Conservation (phyloP, 2,329 filamentous ascomycete genomes). For the Mycosphaerelloides madeirae region DNA sequence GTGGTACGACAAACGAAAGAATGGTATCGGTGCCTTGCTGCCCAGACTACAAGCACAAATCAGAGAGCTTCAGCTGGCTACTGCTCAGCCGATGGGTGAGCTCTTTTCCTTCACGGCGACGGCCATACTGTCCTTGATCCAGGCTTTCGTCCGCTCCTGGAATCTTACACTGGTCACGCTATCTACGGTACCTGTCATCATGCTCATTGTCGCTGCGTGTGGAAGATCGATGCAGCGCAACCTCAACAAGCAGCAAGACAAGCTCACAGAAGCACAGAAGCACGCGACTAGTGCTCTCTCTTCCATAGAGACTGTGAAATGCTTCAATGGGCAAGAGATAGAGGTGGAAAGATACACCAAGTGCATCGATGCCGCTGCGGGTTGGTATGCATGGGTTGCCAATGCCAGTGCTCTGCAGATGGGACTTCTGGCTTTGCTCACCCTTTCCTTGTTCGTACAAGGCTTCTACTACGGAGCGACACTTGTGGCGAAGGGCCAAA, state of each 20-base stretch:
- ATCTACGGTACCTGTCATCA: slow-evolving; percentile 65
- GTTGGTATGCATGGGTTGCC: slow-evolving; percentile 63
- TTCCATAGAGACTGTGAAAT: slow-evolving; percentile 81
- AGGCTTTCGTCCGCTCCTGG: slow-evolving; percentile 80
- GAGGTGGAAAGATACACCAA: slow-evolving; percentile 63
- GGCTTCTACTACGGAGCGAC: slow-evolving; percentile 84
- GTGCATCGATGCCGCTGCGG: slow-evolving; percentile 55
- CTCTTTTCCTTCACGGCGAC: slow-evolving; percentile 61
- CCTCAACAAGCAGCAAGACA: slow-evolving; percentile 63
- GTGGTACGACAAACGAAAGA: slow-evolving; percentile 74
- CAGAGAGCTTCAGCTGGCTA: slow-evolving; percentile 73
- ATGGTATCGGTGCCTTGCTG: slow-evolving; percentile 68
- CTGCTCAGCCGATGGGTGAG: slow-evolving; percentile 73
- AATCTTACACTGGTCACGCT: slow-evolving; percentile 75
- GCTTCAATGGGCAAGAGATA: slow-evolving; percentile 68
- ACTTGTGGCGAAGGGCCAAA: slow-evolving; percentile 57
- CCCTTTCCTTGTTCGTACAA: slow-evolving; percentile 73
- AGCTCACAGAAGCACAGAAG: slow-evolving; percentile 67
- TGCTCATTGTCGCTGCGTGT: slow-evolving; percentile 55
- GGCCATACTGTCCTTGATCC: slow-evolving; percentile 58
- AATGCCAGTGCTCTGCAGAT: slow-evolving; percentile 66
- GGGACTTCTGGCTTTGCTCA: slow-evolving; percentile 67
- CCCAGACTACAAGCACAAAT: slow-evolving; percentile 73
- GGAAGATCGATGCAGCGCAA: slow-evolving; percentile 59
- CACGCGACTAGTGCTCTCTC: slow-evolving; percentile 63